These are phyloP conservation scores for Trebouxia sp. DNA, from an alignment of 139 green algal genomes.

Conservation along the genomic window DNA sequence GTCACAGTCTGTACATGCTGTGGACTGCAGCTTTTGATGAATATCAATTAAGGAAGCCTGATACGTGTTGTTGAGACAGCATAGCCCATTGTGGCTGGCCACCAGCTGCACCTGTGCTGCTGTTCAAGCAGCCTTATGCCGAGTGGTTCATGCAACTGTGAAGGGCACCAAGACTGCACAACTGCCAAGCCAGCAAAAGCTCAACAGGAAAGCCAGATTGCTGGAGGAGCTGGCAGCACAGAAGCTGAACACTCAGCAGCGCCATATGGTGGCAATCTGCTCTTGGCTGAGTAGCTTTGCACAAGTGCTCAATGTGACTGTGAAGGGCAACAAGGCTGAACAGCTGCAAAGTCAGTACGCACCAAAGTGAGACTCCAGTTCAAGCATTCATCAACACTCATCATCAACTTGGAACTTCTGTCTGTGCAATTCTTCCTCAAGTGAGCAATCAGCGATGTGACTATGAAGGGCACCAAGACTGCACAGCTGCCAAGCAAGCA, in stretches of 20 bases:
- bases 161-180: not conserved
- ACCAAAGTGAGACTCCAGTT: too few species aligned
- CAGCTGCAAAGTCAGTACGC: not conserved
- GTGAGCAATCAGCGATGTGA: too few species aligned
- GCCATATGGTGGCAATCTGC: constrained; percentile 50
- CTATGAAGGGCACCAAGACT: not conserved
- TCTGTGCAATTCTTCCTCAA: not conserved
- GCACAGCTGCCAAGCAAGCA: not conserved
- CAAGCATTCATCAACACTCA: not conserved
- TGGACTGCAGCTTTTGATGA: too few species aligned
- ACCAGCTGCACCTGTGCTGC: too few species aligned
- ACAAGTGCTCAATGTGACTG: constrained; percentile 26
- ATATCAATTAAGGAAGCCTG: too few species aligned
- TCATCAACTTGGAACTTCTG: not conserved
- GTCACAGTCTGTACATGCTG: too few species aligned
- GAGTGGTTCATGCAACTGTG: too few species aligned
- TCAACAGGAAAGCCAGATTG: not conserved
- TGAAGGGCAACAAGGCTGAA: not conserved
- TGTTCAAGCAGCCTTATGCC: too few species aligned
- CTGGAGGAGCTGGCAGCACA: constrained; percentile 9
- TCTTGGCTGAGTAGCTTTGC: constrained; percentile 59
- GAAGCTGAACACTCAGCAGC: constrained; percentile 68
- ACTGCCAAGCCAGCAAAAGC: not conserved
- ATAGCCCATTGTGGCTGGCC: too few species aligned
- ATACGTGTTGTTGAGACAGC: too few species aligned